Conservation (phyloP, 768 basidiomycete genomes). For the Russula ochroleuca region DNA sequence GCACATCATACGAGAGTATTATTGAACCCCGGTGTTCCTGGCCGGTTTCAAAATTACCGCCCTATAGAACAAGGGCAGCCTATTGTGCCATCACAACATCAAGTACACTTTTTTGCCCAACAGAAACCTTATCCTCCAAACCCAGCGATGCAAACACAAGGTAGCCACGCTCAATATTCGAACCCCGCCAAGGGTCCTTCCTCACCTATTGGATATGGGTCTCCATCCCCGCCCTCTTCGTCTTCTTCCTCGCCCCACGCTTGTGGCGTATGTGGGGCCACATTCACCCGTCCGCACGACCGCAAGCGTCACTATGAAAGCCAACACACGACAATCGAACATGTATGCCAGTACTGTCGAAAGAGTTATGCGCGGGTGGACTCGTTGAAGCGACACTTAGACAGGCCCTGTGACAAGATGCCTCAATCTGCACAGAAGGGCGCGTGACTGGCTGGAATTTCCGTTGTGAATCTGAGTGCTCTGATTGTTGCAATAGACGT, state of each 20-base stretch:
- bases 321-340: slow-evolving; percentile 61
- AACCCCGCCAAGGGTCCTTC: slow-evolving; percentile 25
- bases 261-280: slow-evolving; percentile 72
- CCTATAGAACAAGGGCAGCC: slow-evolving; percentile 25
- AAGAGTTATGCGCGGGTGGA: slow-evolving; percentile 77
- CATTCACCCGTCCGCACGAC: slow-evolving; percentile 78
- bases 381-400: slow-evolving; percentile 76
- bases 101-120: slow-evolving; percentile 1
- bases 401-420: slow-evolving; percentile 70
- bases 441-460: not conserved
- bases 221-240: slow-evolving; percentile 31
- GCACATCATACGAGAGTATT: slow-evolving; percentile 8
- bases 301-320: slow-evolving; percentile 78
- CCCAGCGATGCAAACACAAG: slow-evolving; percentile 20
- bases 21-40: slow-evolving; percentile 23
- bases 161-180: slow-evolving; percentile 20
- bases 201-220: slow-evolving; percentile 27
- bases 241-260: slow-evolving; percentile 58
- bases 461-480: slow-evolving; percentile 1
- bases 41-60: slow-evolving; percentile 25
- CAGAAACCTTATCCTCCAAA: slow-evolving; percentile 21
- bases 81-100: slow-evolving; percentile 24
- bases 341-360: slow-evolving; percentile 67
- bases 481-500: slow-evolving; percentile 16
- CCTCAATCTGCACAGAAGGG: slow-evolving; percentile 20